Conservation (phyloP, 208 protist genomes). For the Crithidia expoeki region DNA sequence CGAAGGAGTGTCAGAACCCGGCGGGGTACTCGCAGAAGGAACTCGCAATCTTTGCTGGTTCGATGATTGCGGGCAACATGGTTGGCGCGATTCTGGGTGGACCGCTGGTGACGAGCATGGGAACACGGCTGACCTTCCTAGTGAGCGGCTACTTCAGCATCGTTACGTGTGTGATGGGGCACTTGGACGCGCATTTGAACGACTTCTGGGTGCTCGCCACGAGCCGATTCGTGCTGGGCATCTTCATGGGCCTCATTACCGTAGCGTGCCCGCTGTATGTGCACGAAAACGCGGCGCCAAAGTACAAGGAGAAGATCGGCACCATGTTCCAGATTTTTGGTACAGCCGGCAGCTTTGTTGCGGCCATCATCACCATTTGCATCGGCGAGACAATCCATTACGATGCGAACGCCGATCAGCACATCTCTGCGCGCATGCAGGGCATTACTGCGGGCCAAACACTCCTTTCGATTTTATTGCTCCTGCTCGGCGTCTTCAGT, state of each 20-base stretch:
- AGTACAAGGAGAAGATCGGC: slow-evolving; percentile 35
- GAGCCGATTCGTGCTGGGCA: slow-evolving; percentile 58
- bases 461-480: slow-evolving; percentile 30
- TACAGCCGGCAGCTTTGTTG: slow-evolving; percentile 54
- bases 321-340: slow-evolving; percentile 57
- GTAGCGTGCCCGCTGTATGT: slow-evolving; percentile 60
- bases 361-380: slow-evolving; percentile 39
- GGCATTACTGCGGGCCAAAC: slow-evolving; percentile 44
- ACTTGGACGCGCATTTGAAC: slow-evolving; percentile 30
- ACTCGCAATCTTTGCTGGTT: slow-evolving; percentile 55
- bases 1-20: slow-evolving; percentile 49
- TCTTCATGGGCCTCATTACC: slow-evolving; percentile 42
- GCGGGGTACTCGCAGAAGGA: slow-evolving; percentile 43
- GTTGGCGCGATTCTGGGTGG: slow-evolving; percentile 52
- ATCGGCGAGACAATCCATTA: slow-evolving; percentile 24
- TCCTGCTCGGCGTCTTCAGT: slow-evolving; percentile 24
- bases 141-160: slow-evolving; percentile 43
- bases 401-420: slow-evolving; percentile 24
- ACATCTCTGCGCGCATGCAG: slow-evolving; percentile 44
- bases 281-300: slow-evolving; percentile 39
- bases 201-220: slow-evolving; percentile 53
- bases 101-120: slow-evolving; percentile 33
- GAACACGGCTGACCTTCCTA: slow-evolving; percentile 46
- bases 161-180: slow-evolving; percentile 37
- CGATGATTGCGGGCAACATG: slow-evolving; percentile 62